Conservation (phyloP, 139 green algal genomes). For the Volvox reticuliferus region DNA sequence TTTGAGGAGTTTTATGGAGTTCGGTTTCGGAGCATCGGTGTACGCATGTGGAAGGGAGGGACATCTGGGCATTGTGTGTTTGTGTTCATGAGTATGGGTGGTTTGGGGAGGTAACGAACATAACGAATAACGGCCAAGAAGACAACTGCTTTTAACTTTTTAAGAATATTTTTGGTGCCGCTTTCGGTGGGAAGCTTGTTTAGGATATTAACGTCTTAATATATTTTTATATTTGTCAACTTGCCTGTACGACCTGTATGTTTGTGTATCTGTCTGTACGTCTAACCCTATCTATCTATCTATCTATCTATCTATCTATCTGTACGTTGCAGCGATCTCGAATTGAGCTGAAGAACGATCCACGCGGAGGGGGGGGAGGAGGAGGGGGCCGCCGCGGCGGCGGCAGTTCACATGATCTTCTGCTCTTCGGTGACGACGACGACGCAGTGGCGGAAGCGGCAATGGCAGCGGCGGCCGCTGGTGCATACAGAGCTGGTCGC, state of each 20-base stretch:
- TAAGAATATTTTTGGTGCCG: no score
- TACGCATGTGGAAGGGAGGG: no score
- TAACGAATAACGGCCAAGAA: not conserved
- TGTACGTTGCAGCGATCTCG: conserved; percentile 38
- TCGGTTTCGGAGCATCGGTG: no score
- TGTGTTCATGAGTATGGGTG: no score
- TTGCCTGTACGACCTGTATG: not conserved
- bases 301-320: not conserved
- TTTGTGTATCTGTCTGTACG: not conserved
- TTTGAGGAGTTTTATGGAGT: not conserved
- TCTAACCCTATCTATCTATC: not conserved
- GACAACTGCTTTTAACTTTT: no score
- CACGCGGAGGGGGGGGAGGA: not conserved
- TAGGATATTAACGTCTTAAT: no score
- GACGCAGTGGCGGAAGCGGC: not conserved
- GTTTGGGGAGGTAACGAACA: no score
- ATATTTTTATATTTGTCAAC: not conserved
- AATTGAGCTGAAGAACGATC: conserved; percentile 46
- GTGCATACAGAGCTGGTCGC: not conserved
- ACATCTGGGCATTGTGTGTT: not conserved
- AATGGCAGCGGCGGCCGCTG: conserved; percentile 1
- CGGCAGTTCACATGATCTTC: conserved; percentile 23
- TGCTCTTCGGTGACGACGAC: conserved; percentile 42
- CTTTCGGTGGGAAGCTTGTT: no score
- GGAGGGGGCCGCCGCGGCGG: not conserved